Evolutionary conservation across 345 rosid species (phyloP), one percentile per base, ranked within the genome.

Genomic region (Arabis hirsuta): DNA sequence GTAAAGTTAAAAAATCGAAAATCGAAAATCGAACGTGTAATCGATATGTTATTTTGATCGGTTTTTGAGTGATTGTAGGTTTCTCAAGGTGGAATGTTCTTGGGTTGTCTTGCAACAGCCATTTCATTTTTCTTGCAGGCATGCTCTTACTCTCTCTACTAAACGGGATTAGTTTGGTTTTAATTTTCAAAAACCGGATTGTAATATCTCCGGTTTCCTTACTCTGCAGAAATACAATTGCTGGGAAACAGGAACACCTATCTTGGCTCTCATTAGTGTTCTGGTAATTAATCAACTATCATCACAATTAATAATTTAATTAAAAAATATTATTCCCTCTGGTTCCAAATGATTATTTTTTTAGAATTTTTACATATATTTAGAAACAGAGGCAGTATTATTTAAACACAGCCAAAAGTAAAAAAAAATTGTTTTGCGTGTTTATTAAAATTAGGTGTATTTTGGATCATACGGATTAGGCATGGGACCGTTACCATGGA

Each of bases 31-130:
- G 4, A 43, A 54, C 19, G 9, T 36, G 8, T 52, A 9, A 55
- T 14, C 4, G 4, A 62, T 56, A 26, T 14, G 44, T 43, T 31
- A 55, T 45, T 44, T 36, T 36, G 39, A 36, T 36, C 39, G 14
- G 45, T 38, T 9, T 44, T 45, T 20, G 55, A 58, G 57, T 54
- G 59, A 36, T 56, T 65, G 58, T 70, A 88, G 95, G 71, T 88
- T 66, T 89, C 97, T 39, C 86, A 92, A 8, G 54, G 65, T 12
- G 93, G 97, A 73, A 82, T 89, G 67, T 87, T 94, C 65, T 52
- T 89, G 78, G 93, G 97, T 73, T 85, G 96, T 78, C 55, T 87
- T 60, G 84, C 87, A n/a, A 71, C 77, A 2, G 86, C 82, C 19
- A 42, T 80, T 14, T 86, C 96, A 9, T 91, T 86, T 59, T 55